Evolutionary conservation across 1,284 basidiomycete genomes (phyloP), one percentile per base, ranked within the genome.

Genomic region (Cryptococcus neoformans): DNA sequence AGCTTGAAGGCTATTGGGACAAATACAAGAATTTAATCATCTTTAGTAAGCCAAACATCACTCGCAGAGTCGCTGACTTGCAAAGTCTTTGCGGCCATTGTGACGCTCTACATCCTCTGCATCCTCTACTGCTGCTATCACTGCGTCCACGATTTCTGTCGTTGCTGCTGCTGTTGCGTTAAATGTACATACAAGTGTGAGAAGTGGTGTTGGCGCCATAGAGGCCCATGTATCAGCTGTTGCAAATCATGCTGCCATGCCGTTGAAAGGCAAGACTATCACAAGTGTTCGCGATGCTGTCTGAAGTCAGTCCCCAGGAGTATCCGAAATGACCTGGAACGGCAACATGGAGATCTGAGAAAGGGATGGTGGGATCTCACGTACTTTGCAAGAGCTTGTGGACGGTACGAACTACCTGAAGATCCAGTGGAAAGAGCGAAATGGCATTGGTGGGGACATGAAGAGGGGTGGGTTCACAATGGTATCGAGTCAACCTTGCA

Each of bases 401-500:
- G 59, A 3, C 50, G 59, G 17, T 37, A 53, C 44, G 59, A 61
- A 35, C 38, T 58, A 11, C 56, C 59, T 12, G 37, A 57, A 12
- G 54, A 58, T 47, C 53, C 59, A 14, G 41, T 46, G 14, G 56
- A 58, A 21, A 53, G 54, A 51, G 28, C 49, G 4, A 54, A 56
- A 45, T 61, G 56, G 56, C 56, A 61, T 49, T 61, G 59, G 59
- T 61, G 52, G 47, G 59, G 59, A 17, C 56, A 61, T 41, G 54
- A 61, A 37, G 53, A 54, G 16, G 39, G 37, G 16, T 38, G 42
- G 17, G 38, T 47, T 11, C 44, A 51, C 45, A 28, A 36, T 28
- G 44, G 21, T 17, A 35, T 44, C 9, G 34, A n/a, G 14, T 21
- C 12, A 44, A 28, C 34, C 8, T 17, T 53, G 7, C 44, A 34